Evolutionary conservation across 805 yeast species (phyloP), one percentile per base, ranked within the genome.

Genomic region (Candida berthetii): DNA sequence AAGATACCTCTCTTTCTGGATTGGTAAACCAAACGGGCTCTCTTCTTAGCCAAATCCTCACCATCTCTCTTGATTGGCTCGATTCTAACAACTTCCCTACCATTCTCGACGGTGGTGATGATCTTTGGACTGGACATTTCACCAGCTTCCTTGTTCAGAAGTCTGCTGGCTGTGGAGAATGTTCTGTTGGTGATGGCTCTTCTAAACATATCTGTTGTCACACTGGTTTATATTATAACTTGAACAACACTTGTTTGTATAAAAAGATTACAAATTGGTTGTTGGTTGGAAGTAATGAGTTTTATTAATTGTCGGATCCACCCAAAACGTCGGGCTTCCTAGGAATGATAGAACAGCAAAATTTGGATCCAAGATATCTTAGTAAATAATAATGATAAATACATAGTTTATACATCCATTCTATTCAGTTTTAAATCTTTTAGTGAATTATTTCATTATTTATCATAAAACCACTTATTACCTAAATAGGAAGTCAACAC

Each of bases 1-100:
- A 93, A 72, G 42, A 93, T 93, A 31, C 99, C 99, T 58, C 99
- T 77, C 62, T 93, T 93, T 49, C 99, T 75, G 27, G 91, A 80
- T 62, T 93, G 99, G 62, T 93, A 93, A 2, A 86, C 67, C 53
- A 93, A 67, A 47, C 99, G 75, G n/a, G 96, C 95, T 50, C 89
- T 74, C 63, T 86, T 87, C 36, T 74, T 74, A 27, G 84, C 88
- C 1, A 78, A 62, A 8, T 79, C 60, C 63, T 93, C 99, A 48
- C 82, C 82, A 3, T 68, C 65, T 49, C 99, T 76, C 45, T 80
- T 77, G 39, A 89, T 69, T 1, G 99, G 99, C 53, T 80, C 75
- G 41, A 91, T 85, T 53, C 76, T 55, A 18, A 55, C 35, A 31
- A 38, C 40, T 35, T 50, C 52, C 16, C 50, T 41, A 3, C 50